phyloP scores from a whole-genome alignment of 2,329 filamentous ascomycete species.

The Beauveria bassiana region DNA sequence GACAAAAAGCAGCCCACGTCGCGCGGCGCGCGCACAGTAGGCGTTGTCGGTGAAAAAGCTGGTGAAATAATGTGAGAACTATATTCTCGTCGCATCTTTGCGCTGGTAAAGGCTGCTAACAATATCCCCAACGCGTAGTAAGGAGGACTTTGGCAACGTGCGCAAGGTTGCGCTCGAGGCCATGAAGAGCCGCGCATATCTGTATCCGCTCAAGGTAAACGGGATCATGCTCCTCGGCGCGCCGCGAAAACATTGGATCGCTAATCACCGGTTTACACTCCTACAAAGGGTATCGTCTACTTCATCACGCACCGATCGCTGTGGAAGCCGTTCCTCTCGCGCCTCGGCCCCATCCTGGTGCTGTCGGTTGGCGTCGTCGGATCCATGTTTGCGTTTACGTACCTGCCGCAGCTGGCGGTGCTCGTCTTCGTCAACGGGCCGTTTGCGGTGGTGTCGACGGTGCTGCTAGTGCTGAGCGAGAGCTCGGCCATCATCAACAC shows the following conservation, averaged over 20 bases:
- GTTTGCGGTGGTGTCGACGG: slow-evolving; percentile 64
- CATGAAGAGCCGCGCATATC: slow-evolving; percentile 66
- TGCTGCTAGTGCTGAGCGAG: slow-evolving; percentile 59
- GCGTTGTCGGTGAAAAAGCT: slow-evolving; percentile 9
- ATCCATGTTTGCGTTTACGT: slow-evolving; percentile 83
- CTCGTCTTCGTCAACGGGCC: slow-evolving; percentile 81
- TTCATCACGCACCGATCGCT: slow-evolving; percentile 47
- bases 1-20: slow-evolving; percentile 7
- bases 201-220: slow-evolving; percentile 70
- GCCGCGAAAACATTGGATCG: background rate
- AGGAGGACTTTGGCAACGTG: slow-evolving; percentile 65
- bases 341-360: slow-evolving; percentile 53
- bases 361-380: slow-evolving; percentile 66
- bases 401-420: slow-evolving; percentile 74
- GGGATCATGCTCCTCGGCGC: background rate
- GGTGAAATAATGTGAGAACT: slow-evolving; percentile 8
- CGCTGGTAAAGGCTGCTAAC: background rate
- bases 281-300: slow-evolving; percentile 49
- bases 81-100: background rate
- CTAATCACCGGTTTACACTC: background rate
- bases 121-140: slow-evolving; percentile 28
- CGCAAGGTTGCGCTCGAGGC: slow-evolving; percentile 58
- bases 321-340: slow-evolving; percentile 51
- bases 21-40: slow-evolving; percentile 1
- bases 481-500: slow-evolving; percentile 51